Evolutionary conservation across 257 asterid species (phyloP), one percentile per base, ranked within the genome.

Genomic region (Mentha longifolia): DNA sequence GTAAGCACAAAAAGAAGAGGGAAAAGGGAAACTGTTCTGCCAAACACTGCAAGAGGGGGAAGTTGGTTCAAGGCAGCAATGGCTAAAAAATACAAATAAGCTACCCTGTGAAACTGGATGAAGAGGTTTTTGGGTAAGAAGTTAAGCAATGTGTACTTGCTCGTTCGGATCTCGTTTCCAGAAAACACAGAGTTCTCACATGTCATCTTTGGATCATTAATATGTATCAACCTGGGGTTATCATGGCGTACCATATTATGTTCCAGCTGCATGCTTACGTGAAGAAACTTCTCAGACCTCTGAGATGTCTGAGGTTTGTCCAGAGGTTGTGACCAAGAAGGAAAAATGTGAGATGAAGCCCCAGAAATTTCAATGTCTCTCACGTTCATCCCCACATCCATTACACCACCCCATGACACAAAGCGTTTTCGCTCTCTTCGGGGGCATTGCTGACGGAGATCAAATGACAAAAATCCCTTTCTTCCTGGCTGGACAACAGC

Each of bases 1-100:
- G 96, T 77, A 68, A 95, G 99, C 74, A 95, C 99, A 45, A 95
- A 92, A 67, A 95, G 95, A 82, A 95, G 98, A 56, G 99, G 99
- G 75, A 95, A 87, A 70, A 89, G 96, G 58, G 99, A 95, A 74
- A 85, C 99, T 0, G 96, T 92, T 80, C 99, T 88, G 74, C 99
- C 99, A 78, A 95, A 95, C 63, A 95, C 98, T 25, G 99, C 99
- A 71, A 95, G 96, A 72, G 99, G 98, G 19, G 98, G 99, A 47
- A 95, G 97, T 89, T 92, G 99, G 82, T 95, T 95, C 75, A 92
- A 84, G 65, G 90, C 97, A 45, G 93, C 99, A 81, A 95, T 95
- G 56, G 96, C 97, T 65, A 92, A 67, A 82, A 95, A 95, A 78
- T 95, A 95, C 78, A 95, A 67, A 87, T 95, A 95, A 80, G 99